Conservation (phyloP, 176 grass and related monocot species). For the Raddia distichophylla region DNA sequence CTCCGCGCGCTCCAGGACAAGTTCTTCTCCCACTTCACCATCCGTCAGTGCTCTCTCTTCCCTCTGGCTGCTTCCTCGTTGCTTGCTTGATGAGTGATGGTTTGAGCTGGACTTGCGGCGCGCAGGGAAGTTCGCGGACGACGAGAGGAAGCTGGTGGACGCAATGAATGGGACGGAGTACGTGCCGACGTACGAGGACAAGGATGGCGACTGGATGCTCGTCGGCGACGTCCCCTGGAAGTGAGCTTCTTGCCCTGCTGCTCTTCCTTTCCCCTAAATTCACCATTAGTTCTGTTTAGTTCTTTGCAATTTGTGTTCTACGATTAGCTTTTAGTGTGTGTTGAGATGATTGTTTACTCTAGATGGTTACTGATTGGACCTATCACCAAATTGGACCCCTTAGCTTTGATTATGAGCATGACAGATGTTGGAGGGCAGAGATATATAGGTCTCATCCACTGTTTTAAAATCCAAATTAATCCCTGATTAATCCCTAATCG, state of each 20-base stretch:
- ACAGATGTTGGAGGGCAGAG: not conserved
- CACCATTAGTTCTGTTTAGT: too few relatives aligned
- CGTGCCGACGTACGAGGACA: slow-evolving; percentile 98
- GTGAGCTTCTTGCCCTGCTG: slow-evolving; percentile 49
- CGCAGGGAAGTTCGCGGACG: slow-evolving; percentile 81
- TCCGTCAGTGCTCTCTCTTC: slow-evolving; percentile 46
- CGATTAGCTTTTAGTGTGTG: not conserved
- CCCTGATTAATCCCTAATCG: too few relatives aligned
- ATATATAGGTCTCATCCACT: not conserved
- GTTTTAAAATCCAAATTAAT: too few relatives aligned
- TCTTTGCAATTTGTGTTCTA: not conserved
- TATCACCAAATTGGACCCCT: not conserved
- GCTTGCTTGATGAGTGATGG: not conserved
- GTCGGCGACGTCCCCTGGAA: slow-evolving; percentile 98
- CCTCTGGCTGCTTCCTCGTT: not conserved
- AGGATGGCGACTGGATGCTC: slow-evolving; percentile 99
- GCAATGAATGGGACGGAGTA: slow-evolving; percentile 88
- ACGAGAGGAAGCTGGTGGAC: slow-evolving; percentile 86
- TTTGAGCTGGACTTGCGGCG: not conserved
- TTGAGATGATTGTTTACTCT: not conserved
- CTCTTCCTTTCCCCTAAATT: not conserved
- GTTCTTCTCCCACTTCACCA: slow-evolving; percentile 99
- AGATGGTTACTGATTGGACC: not conserved
- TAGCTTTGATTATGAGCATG: not conserved
- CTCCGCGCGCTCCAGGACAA: slow-evolving; percentile 83